phyloP scores from a whole-genome alignment of 345 rosid species.

The Cardamine chenopodiifolia region DNA sequence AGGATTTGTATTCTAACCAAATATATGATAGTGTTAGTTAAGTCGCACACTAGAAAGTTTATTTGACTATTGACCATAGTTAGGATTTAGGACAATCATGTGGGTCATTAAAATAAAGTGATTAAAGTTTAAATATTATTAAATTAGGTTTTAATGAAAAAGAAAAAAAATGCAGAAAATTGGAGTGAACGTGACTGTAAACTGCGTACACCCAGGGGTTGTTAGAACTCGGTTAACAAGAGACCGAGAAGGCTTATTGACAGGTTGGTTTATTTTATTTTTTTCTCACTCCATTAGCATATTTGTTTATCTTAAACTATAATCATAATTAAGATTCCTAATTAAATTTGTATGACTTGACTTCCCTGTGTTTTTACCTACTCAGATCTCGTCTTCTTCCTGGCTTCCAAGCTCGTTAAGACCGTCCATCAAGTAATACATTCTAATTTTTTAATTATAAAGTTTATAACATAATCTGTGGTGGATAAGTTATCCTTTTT shows the following conservation, averaged over 20 bases:
- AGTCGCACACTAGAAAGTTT: not conserved
- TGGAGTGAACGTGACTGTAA: slow-evolving; percentile 79
- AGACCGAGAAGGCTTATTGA: slow-evolving; percentile 83
- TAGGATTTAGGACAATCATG: slow-evolving; percentile 35
- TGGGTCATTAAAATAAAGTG: slow-evolving; percentile 25
- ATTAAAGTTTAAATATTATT: slow-evolving; percentile 1
- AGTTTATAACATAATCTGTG: slow-evolving; percentile 17
- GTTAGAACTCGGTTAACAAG: slow-evolving; percentile 91
- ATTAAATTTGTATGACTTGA: slow-evolving; percentile 14
- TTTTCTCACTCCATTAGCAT: not conserved
- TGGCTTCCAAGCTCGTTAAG: slow-evolving; percentile 82
- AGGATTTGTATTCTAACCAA: slow-evolving; percentile 31
- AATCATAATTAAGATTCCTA: slow-evolving; percentile 15
- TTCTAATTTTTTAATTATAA: not conserved
- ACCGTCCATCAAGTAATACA: slow-evolving; percentile 80
- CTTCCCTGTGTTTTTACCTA: slow-evolving; percentile 22
- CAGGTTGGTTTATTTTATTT: slow-evolving; percentile 52
- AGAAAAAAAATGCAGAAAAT: slow-evolving; percentile 55
- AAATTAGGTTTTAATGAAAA: not conserved
- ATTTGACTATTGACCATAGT: slow-evolving; percentile 38
- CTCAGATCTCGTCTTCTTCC: slow-evolving; percentile 80
- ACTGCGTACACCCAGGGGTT: slow-evolving; percentile 93
- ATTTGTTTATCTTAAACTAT: slow-evolving; percentile 4
- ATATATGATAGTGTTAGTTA: slow-evolving; percentile 21
- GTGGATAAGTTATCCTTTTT: slow-evolving; percentile 20